phyloP scores from a whole-genome alignment of 2,329 filamentous ascomycete genomes.

The Trichophyton rubrum region DNA sequence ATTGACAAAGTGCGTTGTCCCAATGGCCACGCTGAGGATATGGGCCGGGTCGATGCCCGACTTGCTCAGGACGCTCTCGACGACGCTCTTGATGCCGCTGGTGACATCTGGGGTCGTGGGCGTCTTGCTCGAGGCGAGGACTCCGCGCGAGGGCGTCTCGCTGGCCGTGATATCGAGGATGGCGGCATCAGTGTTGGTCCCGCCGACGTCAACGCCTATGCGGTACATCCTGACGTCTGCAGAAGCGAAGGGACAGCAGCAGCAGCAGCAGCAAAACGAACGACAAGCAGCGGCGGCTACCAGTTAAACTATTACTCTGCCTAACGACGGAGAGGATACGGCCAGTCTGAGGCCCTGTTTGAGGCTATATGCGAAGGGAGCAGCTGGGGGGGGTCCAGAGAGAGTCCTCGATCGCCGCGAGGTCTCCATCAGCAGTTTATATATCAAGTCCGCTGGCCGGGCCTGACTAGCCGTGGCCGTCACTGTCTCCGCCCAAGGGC shows the following conservation, averaged over 20 bases:
- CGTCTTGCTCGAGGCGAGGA: constrained; percentile 39
- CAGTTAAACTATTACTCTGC: background rate
- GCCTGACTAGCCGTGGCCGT: background rate
- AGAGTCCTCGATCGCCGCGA: background rate
- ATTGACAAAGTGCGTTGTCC: constrained; percentile 40
- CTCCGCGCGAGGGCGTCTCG: constrained; percentile 27
- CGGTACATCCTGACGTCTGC: constrained; percentile 9
- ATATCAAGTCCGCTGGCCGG: background rate
- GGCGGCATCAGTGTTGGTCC: constrained; percentile 34
- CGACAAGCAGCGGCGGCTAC: background rate
- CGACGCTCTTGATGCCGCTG: constrained; percentile 37
- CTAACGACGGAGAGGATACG: too few species aligned
- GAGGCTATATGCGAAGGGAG: background rate
- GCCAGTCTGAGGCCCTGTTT: background rate
- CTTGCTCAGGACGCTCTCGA: constrained; percentile 31
- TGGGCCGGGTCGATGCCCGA: constrained; percentile 28
- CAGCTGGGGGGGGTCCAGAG: too few species aligned
- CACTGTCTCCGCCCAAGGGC: too few species aligned
- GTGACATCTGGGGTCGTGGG: constrained; percentile 41
- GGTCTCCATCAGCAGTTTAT: background rate
- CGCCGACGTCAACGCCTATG: constrained; percentile 33
- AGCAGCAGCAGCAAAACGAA: background rate
- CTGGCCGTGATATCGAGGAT: constrained; percentile 33
- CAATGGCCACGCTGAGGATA: constrained; percentile 39
- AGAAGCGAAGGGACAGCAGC: background rate